Evolutionary conservation across 2,329 filamentous ascomycete species (phyloP), one percentile per base, ranked within the genome.

Genomic region (Pyrenochaeta sp.): DNA sequence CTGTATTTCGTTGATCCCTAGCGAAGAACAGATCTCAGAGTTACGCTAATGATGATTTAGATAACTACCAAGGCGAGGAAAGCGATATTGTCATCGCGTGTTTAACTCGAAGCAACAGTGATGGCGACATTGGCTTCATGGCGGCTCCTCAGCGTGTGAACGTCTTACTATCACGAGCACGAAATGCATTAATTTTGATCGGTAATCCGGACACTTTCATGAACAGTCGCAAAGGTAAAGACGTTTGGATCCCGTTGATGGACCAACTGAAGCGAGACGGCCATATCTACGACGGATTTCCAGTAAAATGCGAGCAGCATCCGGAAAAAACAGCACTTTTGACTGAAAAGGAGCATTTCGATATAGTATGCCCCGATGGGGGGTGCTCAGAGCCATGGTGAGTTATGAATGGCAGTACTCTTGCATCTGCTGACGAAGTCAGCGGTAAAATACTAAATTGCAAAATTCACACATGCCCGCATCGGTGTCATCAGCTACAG

Each of bases 61-160:
- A 93, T 60, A 93, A 93, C 59, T 93, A 90, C 56, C 91, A 93
- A 71, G 90, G 91, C 1, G 90, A 93, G 67, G 90, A 93, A 62
- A 88, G 86, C 37, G 86, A 92, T 1, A 89, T 93, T 15, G 87
- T 92, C 0, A 84, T 93, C 7, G 85, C 80, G 0, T 90, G 88
- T 0, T 73, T 93, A 10, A 91, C 89, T 0, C 79, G 91, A 4
- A 90, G 89, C 71, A 93, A 93, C 61, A 56, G 67, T 0, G 68
- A 69, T 0, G 84, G 85, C 0, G 87, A 92, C 1, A 90, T 92
- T 30, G 90, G 91, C 0, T 93, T 93, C 71, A 87, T 93, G 81
- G 70, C 79, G 0, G 81, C 88, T 0, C 85, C 86, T 0, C 85
- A 93, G 63, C 81, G 91, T 0, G 72, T 92, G 0, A 92, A 92